Conservation (phyloP, 768 basidiomycete species). For the Paxillus ammoniavirescens region DNA sequence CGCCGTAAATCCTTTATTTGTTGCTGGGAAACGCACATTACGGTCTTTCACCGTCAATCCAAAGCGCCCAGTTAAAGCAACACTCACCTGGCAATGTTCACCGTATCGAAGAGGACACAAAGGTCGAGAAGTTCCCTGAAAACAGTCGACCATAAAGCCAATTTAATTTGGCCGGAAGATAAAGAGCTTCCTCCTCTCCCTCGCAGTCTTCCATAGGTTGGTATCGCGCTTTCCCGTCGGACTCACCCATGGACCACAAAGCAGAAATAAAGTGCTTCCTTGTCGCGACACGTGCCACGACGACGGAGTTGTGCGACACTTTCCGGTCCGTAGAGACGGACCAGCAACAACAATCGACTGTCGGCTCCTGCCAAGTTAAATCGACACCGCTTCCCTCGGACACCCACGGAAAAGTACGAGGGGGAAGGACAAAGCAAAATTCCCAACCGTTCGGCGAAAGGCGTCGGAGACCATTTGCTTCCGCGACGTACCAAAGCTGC, state of each 20-base stretch:
- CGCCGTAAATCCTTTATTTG: slow-evolving; percentile 32
- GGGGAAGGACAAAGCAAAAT: slow-evolving; percentile 17
- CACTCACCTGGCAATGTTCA: slow-evolving; percentile 7
- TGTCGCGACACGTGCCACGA: slow-evolving; percentile 7
- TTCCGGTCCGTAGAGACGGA: neutral
- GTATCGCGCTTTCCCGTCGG: neutral
- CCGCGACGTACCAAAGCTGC: neutral
- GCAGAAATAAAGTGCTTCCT: slow-evolving; percentile 6
- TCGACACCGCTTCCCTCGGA: neutral
- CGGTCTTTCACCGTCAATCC: slow-evolving; percentile 3
- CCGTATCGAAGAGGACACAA: slow-evolving; percentile 6
- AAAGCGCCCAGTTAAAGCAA: neutral
- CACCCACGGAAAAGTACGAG: slow-evolving; percentile 7
- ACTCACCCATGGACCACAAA: neutral
- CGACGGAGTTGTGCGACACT: neutral
- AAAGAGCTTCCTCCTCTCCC: slow-evolving; percentile 2
- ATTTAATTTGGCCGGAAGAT: neutral
- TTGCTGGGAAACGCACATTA: slow-evolving; percentile 22
- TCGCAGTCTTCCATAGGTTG: slow-evolving; percentile 10
- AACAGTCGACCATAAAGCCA: neutral
- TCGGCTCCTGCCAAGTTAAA: neutral
- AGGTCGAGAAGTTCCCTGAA: neutral
- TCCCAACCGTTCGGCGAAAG: neutral
- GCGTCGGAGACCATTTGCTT: neutral
- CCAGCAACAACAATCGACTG: neutral